Percentiles rank a stretch among this genome's conserved stretches.
phyloP scores from a whole-genome alignment of 2,329 filamentous ascomycete species.

The Fusarium haematococcum region DNA sequence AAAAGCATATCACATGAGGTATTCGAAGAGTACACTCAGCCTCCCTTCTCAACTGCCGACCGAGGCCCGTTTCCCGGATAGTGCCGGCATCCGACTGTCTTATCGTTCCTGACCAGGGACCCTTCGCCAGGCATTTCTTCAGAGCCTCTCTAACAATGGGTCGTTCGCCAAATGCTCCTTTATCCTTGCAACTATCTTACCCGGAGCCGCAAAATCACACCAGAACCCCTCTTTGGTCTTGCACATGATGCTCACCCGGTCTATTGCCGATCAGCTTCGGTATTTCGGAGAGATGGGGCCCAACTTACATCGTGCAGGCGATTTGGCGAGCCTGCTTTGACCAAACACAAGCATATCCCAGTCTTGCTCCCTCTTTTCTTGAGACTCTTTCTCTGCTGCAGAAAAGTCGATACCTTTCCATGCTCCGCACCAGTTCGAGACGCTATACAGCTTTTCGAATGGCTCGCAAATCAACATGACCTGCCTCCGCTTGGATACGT shows the following conservation, averaged over 20 bases:
- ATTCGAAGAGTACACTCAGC: background rate
- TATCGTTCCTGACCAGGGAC: background rate
- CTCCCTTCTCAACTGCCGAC: background rate
- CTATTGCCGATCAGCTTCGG: background rate
- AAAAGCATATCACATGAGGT: background rate
- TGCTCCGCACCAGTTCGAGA: background rate
- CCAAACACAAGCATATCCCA: background rate
- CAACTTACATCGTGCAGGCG: background rate
- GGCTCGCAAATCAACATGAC: background rate
- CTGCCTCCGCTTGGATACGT: background rate
- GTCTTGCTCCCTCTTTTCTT: background rate
- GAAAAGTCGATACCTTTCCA: background rate
- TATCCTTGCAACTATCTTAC: background rate
- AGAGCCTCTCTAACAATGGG: background rate
- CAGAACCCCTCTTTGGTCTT: constrained; percentile 13
- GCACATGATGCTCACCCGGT: background rate
- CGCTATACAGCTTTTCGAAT: background rate
- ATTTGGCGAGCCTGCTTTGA: background rate
- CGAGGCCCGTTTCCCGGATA: background rate
- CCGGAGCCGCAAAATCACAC: constrained; percentile 14
- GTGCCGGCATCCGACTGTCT: background rate
- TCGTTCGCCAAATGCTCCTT: background rate
- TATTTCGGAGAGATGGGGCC: background rate
- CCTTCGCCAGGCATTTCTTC: background rate
- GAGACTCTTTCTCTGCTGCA: background rate